phyloP scores from a whole-genome alignment of 306 rosid species.

The Cicer judaicum region DNA sequence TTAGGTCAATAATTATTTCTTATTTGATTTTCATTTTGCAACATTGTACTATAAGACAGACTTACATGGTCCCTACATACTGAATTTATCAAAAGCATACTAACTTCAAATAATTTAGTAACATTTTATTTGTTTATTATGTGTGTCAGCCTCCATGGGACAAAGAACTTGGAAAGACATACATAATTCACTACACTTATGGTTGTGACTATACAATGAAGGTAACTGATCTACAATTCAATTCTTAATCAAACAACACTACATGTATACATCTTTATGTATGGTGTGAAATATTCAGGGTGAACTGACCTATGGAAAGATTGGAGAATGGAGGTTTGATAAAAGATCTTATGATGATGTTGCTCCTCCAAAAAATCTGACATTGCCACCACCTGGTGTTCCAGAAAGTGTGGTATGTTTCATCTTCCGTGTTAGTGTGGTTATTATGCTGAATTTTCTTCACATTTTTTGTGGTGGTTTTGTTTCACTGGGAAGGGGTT shows the following conservation, averaged over 20 bases:
- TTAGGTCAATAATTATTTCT: background rate
- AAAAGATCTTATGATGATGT: slow-evolving; percentile 66
- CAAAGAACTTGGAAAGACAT: slow-evolving; percentile 67
- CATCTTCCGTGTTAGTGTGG: slow-evolving; percentile 14
- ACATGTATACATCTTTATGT: slow-evolving; percentile 12
- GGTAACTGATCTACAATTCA: slow-evolving; percentile 56
- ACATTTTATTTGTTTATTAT: slow-evolving; percentile 44
- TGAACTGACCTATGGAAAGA: slow-evolving; percentile 88
- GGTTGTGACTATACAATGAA: slow-evolving; percentile 91
- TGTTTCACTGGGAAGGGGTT: background rate
- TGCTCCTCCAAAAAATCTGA: slow-evolving; percentile 77
- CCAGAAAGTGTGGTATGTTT: slow-evolving; percentile 94
- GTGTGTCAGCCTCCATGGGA: slow-evolving; percentile 95
- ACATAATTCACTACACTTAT: slow-evolving; percentile 91
- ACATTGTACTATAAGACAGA: background rate
- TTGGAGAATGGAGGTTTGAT: slow-evolving; percentile 99
- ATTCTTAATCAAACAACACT: background rate
- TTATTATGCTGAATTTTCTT: slow-evolving; percentile 6
- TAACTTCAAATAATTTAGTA: slow-evolving; percentile 33
- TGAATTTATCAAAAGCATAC: slow-evolving; percentile 6
- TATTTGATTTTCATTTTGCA: slow-evolving; percentile 13
- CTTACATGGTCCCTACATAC: background rate
- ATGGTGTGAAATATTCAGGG: slow-evolving; percentile 60
- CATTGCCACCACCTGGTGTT: slow-evolving; percentile 90
- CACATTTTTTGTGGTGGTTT: background rate